Evolutionary conservation across 2,329 filamentous ascomycete species (phyloP).

Genomic region (Trichoderma sp.): DNA sequence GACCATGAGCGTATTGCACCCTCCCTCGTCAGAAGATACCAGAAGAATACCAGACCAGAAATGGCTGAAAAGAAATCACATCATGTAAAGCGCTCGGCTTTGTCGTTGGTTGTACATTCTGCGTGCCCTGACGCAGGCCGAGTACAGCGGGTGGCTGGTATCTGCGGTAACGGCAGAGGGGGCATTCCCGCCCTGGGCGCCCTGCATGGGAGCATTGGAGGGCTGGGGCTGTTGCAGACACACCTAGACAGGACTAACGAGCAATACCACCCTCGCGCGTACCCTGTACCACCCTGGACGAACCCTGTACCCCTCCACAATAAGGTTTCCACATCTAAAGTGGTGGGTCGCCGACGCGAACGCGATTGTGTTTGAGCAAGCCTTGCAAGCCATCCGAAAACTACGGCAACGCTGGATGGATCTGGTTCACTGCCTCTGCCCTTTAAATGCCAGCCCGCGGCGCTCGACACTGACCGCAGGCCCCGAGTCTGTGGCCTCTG

Average conservation of each 20-base stretch:
- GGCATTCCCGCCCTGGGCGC: neutral
- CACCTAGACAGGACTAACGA: neutral
- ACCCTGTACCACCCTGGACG: neutral
- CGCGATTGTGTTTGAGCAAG: conserved; percentile 25
- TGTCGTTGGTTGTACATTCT: neutral
- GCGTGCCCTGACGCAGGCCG: neutral
- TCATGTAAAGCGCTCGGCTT: too few species aligned
- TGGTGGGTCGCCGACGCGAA: conserved; percentile 26
- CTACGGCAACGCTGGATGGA: conserved; percentile 17
- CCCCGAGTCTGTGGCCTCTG: conserved; percentile 14
- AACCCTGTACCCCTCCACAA: neutral
- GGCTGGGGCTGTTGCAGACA: too few species aligned
- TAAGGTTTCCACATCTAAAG: conserved; percentile 25
- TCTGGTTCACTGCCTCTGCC: conserved; percentile 12
- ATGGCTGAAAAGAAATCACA: too few species aligned
- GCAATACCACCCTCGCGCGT: conserved; percentile 7
- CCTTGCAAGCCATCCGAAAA: conserved; percentile 21
- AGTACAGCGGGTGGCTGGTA: neutral
- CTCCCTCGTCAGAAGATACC: neutral
- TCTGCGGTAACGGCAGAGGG: neutral
- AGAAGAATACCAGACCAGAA: neutral
- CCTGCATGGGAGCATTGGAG: neutral
- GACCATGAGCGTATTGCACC: conserved; percentile 1
- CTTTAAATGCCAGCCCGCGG: conserved; percentile 26
- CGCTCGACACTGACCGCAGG: conserved; percentile 25